Conservation (phyloP, 2,329 filamentous ascomycete species). For the Pseudogymnoascus sp. region DNA sequence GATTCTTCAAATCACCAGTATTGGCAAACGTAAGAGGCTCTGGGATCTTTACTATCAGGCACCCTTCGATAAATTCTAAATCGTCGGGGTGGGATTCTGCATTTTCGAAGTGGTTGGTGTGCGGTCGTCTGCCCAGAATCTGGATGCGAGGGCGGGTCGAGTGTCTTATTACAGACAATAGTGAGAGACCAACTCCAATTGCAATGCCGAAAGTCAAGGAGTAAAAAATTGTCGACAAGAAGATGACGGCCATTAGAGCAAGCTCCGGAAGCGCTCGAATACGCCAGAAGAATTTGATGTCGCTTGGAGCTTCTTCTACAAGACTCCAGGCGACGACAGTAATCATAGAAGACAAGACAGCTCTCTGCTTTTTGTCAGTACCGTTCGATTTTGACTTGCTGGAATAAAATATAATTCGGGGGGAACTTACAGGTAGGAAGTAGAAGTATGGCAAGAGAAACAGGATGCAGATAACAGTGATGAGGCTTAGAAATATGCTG, state of each 20-base stretch:
- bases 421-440: constrained; percentile 72
- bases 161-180: constrained; percentile 84
- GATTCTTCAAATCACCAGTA: constrained; percentile 80
- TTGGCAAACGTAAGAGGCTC: constrained; percentile 96
- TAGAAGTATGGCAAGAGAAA: constrained; percentile 88
- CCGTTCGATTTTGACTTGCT: constrained; percentile 13
- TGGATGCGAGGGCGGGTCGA: constrained; percentile 89
- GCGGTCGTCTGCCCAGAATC: constrained; percentile 82
- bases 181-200: constrained; percentile 81
- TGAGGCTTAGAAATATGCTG: constrained; percentile 74
- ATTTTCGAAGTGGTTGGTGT: constrained; percentile 77
- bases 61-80: constrained; percentile 85
- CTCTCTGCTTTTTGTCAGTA: constrained; percentile 55
- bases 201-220: constrained; percentile 90
- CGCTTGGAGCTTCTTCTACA: constrained; percentile 89
- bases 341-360: constrained; percentile 87
- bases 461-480: constrained; percentile 71
- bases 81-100: constrained; percentile 64
- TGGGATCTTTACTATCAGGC: constrained; percentile 93
- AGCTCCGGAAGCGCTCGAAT: constrained; percentile 85
- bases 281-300: constrained; percentile 79
- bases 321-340: constrained; percentile 90
- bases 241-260: constrained; percentile 80
- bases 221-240: constrained; percentile 88
- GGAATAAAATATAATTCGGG: constrained; percentile 9